Evolutionary conservation across 1,284 basidiomycete species (phyloP).

Genomic region (Rhodotorula mucilaginosa): DNA sequence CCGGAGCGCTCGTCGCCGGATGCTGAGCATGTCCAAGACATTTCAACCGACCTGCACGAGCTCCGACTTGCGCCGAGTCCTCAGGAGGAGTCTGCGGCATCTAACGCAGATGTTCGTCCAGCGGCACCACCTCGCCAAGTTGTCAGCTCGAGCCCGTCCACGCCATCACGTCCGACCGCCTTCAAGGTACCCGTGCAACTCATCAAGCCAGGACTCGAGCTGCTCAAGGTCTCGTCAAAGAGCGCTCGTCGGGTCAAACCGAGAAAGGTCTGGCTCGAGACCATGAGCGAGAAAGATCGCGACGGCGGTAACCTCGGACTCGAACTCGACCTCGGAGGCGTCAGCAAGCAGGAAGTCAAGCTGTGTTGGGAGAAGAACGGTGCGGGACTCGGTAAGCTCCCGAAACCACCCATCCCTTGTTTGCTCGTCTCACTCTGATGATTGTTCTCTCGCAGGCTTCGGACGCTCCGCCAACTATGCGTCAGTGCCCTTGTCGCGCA

Average conservation of each 20-base stretch:
- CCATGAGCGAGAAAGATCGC: slow-evolving; percentile 22
- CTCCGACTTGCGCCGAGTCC: no score
- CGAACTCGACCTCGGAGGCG: slow-evolving; percentile 28
- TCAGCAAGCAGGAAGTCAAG: slow-evolving; percentile 31
- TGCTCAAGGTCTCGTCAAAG: slow-evolving; percentile 86
- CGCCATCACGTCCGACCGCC: not conserved
- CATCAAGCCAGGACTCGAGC: slow-evolving; percentile 46
- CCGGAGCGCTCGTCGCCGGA: no score
- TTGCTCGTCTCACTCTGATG: not conserved
- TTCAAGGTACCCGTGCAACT: slow-evolving; percentile 33
- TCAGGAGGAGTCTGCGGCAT: no score
- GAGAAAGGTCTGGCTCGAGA: slow-evolving; percentile 36
- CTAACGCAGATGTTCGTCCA: no score
- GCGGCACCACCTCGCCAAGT: no score
- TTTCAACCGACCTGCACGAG: no score
- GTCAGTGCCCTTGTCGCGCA: slow-evolving; percentile 52
- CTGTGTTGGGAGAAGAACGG: slow-evolving; percentile 42
- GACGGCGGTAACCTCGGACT: slow-evolving; percentile 29
- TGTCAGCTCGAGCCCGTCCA: not conserved
- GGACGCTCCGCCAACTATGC: slow-evolving; percentile 23
- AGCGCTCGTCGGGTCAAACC: slow-evolving; percentile 47
- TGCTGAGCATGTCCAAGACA: no score
- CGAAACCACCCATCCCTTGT: not conserved
- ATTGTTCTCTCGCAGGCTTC: slow-evolving; percentile 15
- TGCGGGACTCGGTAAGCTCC: slow-evolving; percentile 17